Base-by-base conservation (phyloP, 495 filamentous ascomycete genomes). In the Cercophora samala region DNA sequence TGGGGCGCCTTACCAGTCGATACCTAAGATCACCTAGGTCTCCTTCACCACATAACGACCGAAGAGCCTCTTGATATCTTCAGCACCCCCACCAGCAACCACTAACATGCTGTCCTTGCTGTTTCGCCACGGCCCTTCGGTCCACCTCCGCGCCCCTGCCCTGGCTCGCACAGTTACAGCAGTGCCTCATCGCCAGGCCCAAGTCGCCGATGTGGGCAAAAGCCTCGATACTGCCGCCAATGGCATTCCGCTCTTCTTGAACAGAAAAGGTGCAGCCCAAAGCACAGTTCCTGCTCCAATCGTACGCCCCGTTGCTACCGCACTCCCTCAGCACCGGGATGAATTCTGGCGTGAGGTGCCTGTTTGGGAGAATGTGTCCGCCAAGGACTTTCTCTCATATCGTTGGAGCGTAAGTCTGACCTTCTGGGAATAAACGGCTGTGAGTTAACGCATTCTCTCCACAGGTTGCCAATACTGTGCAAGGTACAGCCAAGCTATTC, bases 271-370 rank as follows among this genome's bases (percentile, higher is more conserved):
- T 8, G 22, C 53, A 21, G 17, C 3, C 51, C 17, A 4, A n/a
- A 24, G 9, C 62, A 4, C 23, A 19, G 42, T 24, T 9, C 52
- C 22, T 3, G 42, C 18, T 22, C 26, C 13, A 46, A 24, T 58
- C 19, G 56, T 62, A 13, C 54, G 24, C 23, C 69, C 70, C 5
- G 66, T 73, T 6, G 54, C 63, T n/a, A 58, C 23, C 11, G 18
- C 60, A 1, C 52, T 60, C n/a, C 61, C 60, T 1, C 54, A 62
- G 19, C 58, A 69, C 9, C 68, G 66, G 3, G 72, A 76, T 29
- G 74, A 78, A 66, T 78, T 78, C 65, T 85, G 83, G 83, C 77
- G 78, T 58, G 76, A 75, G 17, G 74, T 85, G 25, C 70, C 76
- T 21, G 54, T 74, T 17, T 84, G 81, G 82, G 63, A 77, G 63